These are phyloP conservation scores for Stephania japonica DNA, from an alignment of 164 flowering plant species.

Conservation along the genomic window DNA sequence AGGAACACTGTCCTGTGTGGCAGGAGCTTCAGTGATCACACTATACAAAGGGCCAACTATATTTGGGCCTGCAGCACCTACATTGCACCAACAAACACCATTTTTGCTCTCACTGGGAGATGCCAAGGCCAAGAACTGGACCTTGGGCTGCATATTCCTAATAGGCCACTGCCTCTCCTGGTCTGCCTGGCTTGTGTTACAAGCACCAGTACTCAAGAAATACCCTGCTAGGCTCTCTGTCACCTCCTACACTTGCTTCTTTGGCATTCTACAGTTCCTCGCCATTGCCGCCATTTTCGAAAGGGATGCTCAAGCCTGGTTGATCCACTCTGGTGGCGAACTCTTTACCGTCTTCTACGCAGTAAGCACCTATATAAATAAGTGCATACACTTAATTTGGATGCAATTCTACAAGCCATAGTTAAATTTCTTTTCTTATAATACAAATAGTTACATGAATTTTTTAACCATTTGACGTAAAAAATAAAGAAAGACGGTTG, in stretches of 20 bases:
- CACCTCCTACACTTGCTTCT: constrained; percentile 94
- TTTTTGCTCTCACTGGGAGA: constrained; percentile 45
- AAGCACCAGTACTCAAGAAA: constrained; percentile 88
- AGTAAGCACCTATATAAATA: constrained; percentile 30
- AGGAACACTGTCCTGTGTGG: constrained; percentile 71
- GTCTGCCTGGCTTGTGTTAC: constrained; percentile 96
- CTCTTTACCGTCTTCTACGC: constrained; percentile 88
- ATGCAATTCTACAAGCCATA: too few relatives aligned
- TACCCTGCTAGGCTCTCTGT: constrained; percentile 96
- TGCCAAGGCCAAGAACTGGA: constrained; percentile 83
- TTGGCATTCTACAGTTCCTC: constrained; percentile 84
- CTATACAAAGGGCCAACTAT: constrained; percentile 89
- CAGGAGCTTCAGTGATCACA: constrained; percentile 90
- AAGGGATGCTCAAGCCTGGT: constrained; percentile 69
- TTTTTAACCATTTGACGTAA: too few relatives aligned
- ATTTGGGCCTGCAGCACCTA: constrained; percentile 45
- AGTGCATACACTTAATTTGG: too few relatives aligned
- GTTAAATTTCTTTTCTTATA: background rate
- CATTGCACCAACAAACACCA: constrained; percentile 9
- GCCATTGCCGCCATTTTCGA: constrained; percentile 66
- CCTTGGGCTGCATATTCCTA: constrained; percentile 79
- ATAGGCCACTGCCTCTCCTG: constrained; percentile 96
- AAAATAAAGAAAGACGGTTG: too few relatives aligned
- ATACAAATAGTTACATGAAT: background rate
- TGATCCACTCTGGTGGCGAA: constrained; percentile 71